Evolutionary conservation across 176 grass and related monocot species (phyloP).

Genomic region (Triticum monococcum): DNA sequence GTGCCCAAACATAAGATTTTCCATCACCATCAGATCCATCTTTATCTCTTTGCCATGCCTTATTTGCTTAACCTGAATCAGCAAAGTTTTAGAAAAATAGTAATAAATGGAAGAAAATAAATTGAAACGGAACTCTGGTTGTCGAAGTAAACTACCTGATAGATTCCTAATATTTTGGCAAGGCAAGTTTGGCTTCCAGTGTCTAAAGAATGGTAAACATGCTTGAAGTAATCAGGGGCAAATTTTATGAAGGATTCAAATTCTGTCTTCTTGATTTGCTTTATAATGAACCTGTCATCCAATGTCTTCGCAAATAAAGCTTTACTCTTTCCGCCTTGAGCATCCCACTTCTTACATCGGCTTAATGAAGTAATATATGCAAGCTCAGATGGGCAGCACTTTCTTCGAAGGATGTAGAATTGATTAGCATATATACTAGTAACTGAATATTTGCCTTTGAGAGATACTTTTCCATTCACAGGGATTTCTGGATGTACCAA

Average conservation of each 20-base stretch:
- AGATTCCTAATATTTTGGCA: slow-evolving; percentile 92
- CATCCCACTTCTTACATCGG: slow-evolving; percentile 97
- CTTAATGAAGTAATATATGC: slow-evolving; percentile 78
- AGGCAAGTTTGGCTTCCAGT: slow-evolving; percentile 89
- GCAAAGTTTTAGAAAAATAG: slow-evolving; percentile 20
- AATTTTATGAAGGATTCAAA: slow-evolving; percentile 96
- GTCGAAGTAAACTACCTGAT: slow-evolving; percentile 69
- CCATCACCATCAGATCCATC: slow-evolving; percentile 97
- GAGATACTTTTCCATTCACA: slow-evolving; percentile 53
- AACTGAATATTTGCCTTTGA: slow-evolving; percentile 75
- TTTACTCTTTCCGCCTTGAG: slow-evolving; percentile 93
- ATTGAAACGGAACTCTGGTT: slow-evolving; percentile 18
- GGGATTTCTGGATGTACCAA: slow-evolving; percentile 67
- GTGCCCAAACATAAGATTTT: slow-evolving; percentile 92
- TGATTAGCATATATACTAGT: slow-evolving; percentile 60
- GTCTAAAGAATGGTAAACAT: slow-evolving; percentile 72
- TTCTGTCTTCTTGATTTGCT: slow-evolving; percentile 98
- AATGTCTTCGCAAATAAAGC: slow-evolving; percentile 88
- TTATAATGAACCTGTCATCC: slow-evolving; percentile 97
- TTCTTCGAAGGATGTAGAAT: slow-evolving; percentile 75
- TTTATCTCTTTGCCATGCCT: slow-evolving; percentile 80
- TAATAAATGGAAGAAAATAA: slow-evolving; percentile 18
- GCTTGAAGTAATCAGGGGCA: slow-evolving; percentile 85
- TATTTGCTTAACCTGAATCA: slow-evolving; percentile 62
- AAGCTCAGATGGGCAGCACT: slow-evolving; percentile 85